Conservation (phyloP, 345 rosid genomes). For the Citrus maxima region DNA sequence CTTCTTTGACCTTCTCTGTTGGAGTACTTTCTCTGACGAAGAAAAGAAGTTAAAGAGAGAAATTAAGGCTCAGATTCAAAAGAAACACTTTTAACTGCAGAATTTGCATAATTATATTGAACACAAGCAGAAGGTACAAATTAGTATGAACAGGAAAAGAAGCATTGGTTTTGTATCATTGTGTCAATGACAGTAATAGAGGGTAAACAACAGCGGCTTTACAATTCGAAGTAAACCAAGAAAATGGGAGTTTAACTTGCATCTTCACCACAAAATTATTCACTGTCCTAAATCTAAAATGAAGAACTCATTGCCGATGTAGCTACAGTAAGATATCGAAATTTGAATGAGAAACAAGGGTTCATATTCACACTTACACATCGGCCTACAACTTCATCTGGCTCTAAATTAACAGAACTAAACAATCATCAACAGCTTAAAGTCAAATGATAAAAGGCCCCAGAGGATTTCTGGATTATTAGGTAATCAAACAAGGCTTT, state of each 20-base stretch:
- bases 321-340: neutral
- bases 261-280: neutral
- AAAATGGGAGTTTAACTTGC: neutral
- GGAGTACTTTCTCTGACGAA: conserved; percentile 50
- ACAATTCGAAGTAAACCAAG: neutral
- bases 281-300: neutral
- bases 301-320: neutral
- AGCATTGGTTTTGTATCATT: neutral
- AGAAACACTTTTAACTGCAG: neutral
- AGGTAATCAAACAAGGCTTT: neutral
- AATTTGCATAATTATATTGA: neutral
- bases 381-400: neutral
- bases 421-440: neutral
- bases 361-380: neutral
- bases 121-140: neutral
- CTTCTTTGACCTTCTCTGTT: conserved; percentile 57
- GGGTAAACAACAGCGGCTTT: neutral
- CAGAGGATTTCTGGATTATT: neutral
- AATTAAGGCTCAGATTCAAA: neutral
- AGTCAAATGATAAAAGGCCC: neutral
- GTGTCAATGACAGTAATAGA: neutral
- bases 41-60: neutral
- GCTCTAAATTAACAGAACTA: neutral
- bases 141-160: neutral
- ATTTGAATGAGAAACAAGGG: neutral